These are phyloP conservation scores for Golubevia sp. DNA, from an alignment of 1,284 basidiomycete genomes.

Conservation along the genomic window DNA sequence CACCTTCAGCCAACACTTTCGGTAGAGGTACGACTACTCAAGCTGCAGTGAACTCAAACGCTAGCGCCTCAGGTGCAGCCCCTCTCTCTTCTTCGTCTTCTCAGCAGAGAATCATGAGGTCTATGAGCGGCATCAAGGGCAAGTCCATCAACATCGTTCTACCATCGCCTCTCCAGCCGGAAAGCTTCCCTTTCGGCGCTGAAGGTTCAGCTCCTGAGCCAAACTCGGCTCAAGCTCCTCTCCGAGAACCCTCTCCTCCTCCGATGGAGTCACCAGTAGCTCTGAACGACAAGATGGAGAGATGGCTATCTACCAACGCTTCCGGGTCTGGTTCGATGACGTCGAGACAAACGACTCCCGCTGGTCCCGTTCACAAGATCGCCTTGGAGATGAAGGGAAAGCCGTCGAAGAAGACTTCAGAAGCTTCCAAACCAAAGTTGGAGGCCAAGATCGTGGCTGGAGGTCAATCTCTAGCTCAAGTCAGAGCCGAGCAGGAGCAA, in stretches of 20 bases:
- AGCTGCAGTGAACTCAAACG: neutral
- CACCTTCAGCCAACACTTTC: neutral
- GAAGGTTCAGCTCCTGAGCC: slow-evolving; percentile 7
- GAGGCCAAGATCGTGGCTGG: neutral
- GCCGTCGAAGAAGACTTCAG: neutral
- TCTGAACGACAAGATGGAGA: neutral
- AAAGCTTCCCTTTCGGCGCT: slow-evolving; percentile 25
- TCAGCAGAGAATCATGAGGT: neutral
- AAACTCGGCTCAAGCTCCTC: neutral
- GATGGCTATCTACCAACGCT: neutral
- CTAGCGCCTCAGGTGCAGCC: neutral
- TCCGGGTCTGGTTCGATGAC: neutral
- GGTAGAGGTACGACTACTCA: neutral
- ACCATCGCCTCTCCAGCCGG: slow-evolving; percentile 23
- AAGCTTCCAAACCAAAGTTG: neutral
- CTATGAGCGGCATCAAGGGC: slow-evolving; percentile 20
- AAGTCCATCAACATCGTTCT: slow-evolving; percentile 24
- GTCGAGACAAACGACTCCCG: neutral
- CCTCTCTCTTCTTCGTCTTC: neutral
- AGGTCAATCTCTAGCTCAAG: neutral
- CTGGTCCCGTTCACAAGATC: neutral
- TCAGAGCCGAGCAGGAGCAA: neutral
- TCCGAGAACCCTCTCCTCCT: neutral
- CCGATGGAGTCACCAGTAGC: neutral
- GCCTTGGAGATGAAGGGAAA: neutral